Conservation (phyloP, 2,329 filamentous ascomycete genomes). For the Rosellinia necatrix region DNA sequence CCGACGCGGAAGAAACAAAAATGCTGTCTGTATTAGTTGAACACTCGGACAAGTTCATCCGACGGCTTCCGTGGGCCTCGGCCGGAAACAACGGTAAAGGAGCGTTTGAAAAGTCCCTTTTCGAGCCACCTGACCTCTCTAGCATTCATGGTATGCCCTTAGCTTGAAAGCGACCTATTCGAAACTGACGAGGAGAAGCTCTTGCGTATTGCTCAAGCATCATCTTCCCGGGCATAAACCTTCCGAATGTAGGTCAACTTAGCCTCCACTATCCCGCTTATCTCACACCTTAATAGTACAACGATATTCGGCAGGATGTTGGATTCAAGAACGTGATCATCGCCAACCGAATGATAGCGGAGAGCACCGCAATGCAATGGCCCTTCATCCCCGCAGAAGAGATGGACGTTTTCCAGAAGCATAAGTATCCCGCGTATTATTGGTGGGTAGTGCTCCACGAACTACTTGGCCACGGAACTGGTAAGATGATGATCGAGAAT, state of each 20-base stretch:
- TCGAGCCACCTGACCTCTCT: constrained; percentile 74
- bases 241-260: constrained; percentile 47
- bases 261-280: no score
- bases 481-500: constrained; percentile 63
- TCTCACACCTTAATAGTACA: constrained; percentile 46
- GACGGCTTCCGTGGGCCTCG: constrained; percentile 68
- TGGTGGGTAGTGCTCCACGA: constrained; percentile 75
- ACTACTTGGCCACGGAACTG: constrained; percentile 67
- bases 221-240: constrained; percentile 49
- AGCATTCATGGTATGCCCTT: constrained; percentile 67
- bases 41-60: constrained; percentile 67
- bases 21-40: constrained; percentile 66
- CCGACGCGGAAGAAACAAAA: constrained; percentile 68
- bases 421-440: constrained; percentile 70
- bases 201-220: constrained; percentile 51
- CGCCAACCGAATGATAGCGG: constrained; percentile 59
- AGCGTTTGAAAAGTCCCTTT: constrained; percentile 73
- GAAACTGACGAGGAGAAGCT: constrained; percentile 35
- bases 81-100: constrained; percentile 45
- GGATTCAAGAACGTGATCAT: constrained; percentile 70
- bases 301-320: constrained; percentile 60
- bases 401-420: constrained; percentile 63
- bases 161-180: constrained; percentile 14
- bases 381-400: constrained; percentile 67
- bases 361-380: constrained; percentile 50